Evolutionary conservation across 2,329 filamentous ascomycete species (phyloP), one percentile per base, ranked within the genome.

Genomic region (Fusarium sp.): DNA sequence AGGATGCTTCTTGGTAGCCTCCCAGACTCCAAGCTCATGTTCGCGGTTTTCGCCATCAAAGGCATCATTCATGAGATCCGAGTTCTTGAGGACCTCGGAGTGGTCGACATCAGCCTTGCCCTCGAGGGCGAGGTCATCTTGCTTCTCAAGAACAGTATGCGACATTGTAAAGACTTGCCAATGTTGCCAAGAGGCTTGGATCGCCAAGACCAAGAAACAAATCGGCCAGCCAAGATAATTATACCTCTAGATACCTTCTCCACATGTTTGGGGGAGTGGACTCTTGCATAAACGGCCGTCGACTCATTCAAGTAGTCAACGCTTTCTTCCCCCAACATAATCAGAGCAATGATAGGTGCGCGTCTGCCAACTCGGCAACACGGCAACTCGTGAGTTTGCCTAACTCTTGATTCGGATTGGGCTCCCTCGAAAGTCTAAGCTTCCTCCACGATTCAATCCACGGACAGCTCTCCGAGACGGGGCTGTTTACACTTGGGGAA

Each of bases 21-120:
- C 75, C 82, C 83, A 83, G 2, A 83, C 73, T 3, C 81, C 79
- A 80, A 82, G 79, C 32, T 83, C 72, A 72, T 85, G 83, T 77
- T 87, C 85, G 30, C 75, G 78, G 64, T 83, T 84, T 79, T 87
- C 85, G 9, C 64, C 73, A 30, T 74, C 68, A 34, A 76, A 65
- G 48, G 73, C 73, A 66, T 68, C 74, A 8, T 56, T 56, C 61
- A 64, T 54, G 27, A 64, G 61, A 34, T 64, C 61, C 16, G 32
- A 34, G 18, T 64, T 43, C 13, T n/a, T 32, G 20, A 64, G 30
- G 11, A 64, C 48, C 16, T 54, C 50, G 16, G 45, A 56, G 20
- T 64, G 58, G 25, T 61, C 39, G 30, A 61, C 58, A 30, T 61
- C 39, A 10, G 43, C 41, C 30, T 56, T 32, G 52, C 52, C 52